Percentiles rank a stretch among this genome's conserved stretches.
Conservation (phyloP, 2,329 filamentous ascomycete species). For the Esteya vermicola region DNA sequence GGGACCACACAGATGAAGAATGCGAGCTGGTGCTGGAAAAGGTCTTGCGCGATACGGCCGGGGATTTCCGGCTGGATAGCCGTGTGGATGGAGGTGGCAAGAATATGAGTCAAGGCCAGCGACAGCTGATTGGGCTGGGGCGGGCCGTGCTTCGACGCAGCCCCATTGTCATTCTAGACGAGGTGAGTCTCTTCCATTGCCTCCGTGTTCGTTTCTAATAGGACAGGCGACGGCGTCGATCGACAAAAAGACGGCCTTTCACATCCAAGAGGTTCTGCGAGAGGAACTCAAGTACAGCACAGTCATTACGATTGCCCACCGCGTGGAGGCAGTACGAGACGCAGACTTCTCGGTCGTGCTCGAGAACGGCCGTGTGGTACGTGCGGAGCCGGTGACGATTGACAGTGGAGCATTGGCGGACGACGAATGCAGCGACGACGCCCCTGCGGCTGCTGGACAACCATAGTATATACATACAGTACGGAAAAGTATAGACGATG, state of each 20-base stretch:
- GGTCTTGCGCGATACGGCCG: slow-evolving; percentile 32
- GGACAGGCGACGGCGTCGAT: slow-evolving; percentile 43
- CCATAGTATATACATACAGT: too few species aligned
- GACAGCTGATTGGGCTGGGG: slow-evolving; percentile 47
- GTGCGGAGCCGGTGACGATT: slow-evolving; percentile 4
- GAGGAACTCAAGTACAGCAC: slow-evolving; percentile 41
- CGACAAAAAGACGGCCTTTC: slow-evolving; percentile 41
- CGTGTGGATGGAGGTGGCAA: slow-evolving; percentile 43
- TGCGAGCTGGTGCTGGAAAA: slow-evolving; percentile 39
- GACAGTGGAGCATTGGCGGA: neutral
- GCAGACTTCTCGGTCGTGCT: slow-evolving; percentile 40
- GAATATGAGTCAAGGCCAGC: slow-evolving; percentile 48
- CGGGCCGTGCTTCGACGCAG: slow-evolving; percentile 45
- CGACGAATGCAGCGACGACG: too few species aligned
- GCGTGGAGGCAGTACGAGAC: slow-evolving; percentile 46
- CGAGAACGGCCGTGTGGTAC: slow-evolving; percentile 34
- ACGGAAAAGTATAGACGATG: too few species aligned
- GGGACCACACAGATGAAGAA: slow-evolving; percentile 37
- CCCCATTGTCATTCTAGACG: slow-evolving; percentile 48
- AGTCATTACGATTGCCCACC: slow-evolving; percentile 53
- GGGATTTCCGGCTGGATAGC: slow-evolving; percentile 28
- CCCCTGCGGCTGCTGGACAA: too few species aligned
- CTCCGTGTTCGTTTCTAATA: neutral
- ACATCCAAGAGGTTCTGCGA: slow-evolving; percentile 42
- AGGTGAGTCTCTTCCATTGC: slow-evolving; percentile 16